phyloP scores from a whole-genome alignment of 768 basidiomycete genomes.

The Clitopilus passeckerianus region DNA sequence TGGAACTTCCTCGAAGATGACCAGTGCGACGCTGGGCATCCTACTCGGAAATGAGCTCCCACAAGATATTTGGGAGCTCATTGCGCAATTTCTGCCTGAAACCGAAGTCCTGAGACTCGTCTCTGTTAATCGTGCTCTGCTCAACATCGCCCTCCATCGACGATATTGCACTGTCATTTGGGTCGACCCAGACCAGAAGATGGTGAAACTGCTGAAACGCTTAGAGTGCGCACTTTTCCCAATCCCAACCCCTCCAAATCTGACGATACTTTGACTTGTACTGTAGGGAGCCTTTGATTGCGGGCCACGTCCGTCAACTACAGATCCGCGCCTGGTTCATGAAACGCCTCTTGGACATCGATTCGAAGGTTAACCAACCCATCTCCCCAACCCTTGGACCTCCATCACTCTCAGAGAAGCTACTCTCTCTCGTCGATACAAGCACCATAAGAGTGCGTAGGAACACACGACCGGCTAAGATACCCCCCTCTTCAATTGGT shows the following conservation, averaged over 20 bases:
- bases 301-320: slow-evolving; percentile 25
- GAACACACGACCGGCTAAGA: neutral
- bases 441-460: neutral
- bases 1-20: neutral
- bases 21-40: neutral
- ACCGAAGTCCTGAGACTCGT: slow-evolving; percentile 11
- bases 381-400: neutral
- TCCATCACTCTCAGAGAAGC: neutral
- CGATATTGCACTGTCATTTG: slow-evolving; percentile 26
- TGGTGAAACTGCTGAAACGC: slow-evolving; percentile 19
- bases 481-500: slow-evolving; percentile 9
- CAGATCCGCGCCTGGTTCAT: slow-evolving; percentile 36
- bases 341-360: slow-evolving; percentile 21
- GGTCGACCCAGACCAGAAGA: slow-evolving; percentile 22
- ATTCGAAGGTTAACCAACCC: neutral
- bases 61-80: slow-evolving; percentile 27
- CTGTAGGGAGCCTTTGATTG: slow-evolving; percentile 25
- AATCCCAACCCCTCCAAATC: neutral
- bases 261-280: neutral
- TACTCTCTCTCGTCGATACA: neutral
- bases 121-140: slow-evolving; percentile 29
- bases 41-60: slow-evolving; percentile 14
- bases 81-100: slow-evolving; percentile 16
- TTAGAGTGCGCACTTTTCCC: slow-evolving; percentile 20
- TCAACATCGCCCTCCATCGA: slow-evolving; percentile 21